Conservation (phyloP, 768 basidiomycete genomes). For the Boletellus sp. region DNA sequence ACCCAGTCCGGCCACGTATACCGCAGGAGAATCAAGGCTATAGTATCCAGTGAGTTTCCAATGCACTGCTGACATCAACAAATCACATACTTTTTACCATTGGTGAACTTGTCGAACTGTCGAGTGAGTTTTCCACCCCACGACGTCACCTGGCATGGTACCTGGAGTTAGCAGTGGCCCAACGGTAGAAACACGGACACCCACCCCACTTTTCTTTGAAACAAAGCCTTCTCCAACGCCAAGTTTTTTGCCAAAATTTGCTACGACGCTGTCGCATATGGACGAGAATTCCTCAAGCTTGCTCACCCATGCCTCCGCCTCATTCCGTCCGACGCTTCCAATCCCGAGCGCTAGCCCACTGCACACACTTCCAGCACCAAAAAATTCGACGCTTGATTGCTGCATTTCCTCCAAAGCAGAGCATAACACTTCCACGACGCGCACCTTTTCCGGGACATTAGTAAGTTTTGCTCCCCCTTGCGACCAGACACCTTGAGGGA, state of each 20-base stretch:
- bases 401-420: conserved; percentile 79
- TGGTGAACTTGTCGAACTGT: conserved; percentile 79
- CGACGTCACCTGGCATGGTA: conserved; percentile 42
- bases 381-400: conserved; percentile 63
- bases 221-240: conserved; percentile 87
- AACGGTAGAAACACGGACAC: conserved; percentile 17
- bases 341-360: conserved; percentile 72
- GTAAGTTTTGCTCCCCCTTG: conserved; percentile 83
- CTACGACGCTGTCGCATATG: conserved; percentile 76
- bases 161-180: conserved; percentile 9
- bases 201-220: conserved; percentile 68
- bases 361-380: conserved; percentile 76
- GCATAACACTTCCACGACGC: conserved; percentile 75
- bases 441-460: conserved; percentile 81
- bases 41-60: conserved; percentile 13
- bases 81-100: conserved; percentile 75
- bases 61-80: conserved; percentile 2
- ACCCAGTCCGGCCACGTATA: conserved; percentile 74
- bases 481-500: conserved; percentile 88
- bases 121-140: conserved; percentile 75
- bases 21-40: conserved; percentile 85
- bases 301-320: conserved; percentile 72
- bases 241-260: conserved; percentile 82
- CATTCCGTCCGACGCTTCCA: conserved; percentile 69
- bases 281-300: conserved; percentile 79